Evolutionary conservation across 73 alveolate species (phyloP).

Genomic region (Chromera velia): DNA sequence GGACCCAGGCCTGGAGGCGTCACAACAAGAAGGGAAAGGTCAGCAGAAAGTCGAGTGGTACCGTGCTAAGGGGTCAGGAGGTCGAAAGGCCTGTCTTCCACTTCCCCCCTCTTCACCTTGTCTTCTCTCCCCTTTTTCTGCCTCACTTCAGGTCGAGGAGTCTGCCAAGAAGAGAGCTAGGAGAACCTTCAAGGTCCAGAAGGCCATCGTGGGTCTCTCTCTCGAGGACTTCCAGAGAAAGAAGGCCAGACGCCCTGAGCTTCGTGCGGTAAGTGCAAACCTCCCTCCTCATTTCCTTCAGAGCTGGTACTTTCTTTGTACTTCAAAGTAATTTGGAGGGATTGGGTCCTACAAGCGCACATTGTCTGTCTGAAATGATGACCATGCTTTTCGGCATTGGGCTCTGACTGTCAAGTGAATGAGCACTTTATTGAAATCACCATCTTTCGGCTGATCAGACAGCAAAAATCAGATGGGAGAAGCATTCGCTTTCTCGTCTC

Average conservation of each 20-base stretch:
- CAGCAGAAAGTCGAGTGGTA: neutral
- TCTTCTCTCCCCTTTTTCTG: too few relatives aligned
- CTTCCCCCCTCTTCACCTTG: too few relatives aligned
- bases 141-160: too few relatives aligned
- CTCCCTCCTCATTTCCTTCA: too few relatives aligned
- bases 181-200: slow-evolving; percentile 75
- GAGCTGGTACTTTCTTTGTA: too few relatives aligned
- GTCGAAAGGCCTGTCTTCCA: neutral
- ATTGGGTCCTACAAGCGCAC: neutral
- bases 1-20: slow-evolving; percentile 92
- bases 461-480: too few relatives aligned
- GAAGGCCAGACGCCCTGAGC: neutral
- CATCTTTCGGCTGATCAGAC: too few relatives aligned
- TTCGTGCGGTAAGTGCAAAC: neutral
- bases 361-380: neutral
- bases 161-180: slow-evolving; percentile 67
- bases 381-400: too few relatives aligned
- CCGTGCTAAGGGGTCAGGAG: neutral
- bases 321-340: neutral
- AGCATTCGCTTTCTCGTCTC: too few relatives aligned
- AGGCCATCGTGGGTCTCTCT: slow-evolving; percentile 47
- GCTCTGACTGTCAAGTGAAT: too few relatives aligned
- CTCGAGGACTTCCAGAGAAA: neutral
- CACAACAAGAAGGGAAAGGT: slow-evolving; percentile 78
- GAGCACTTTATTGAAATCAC: too few relatives aligned